Evolutionary conservation across 2,329 filamentous ascomycete genomes (phyloP).

Genomic region (Penicillium sp.): DNA sequence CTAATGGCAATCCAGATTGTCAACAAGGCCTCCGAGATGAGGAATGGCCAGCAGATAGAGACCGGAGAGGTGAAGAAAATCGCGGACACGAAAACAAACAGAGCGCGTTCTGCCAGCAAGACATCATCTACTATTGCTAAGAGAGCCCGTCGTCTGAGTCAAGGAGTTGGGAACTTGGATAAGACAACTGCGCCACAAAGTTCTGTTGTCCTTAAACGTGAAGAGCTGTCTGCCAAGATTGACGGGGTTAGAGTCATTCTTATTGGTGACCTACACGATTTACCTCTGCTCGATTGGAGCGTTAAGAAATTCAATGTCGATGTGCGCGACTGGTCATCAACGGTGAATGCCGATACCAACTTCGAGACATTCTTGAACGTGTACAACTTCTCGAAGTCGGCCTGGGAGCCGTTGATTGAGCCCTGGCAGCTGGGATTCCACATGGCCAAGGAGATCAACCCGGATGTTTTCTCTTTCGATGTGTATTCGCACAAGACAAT

Average conservation of each 20-base stretch:
- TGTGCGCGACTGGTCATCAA: conserved; percentile 83
- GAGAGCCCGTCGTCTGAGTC: conserved; percentile 39
- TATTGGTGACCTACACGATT: conserved; percentile 89
- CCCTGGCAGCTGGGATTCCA: conserved; percentile 94
- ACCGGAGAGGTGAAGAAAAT: conserved; percentile 49
- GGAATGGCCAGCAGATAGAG: conserved; percentile 41
- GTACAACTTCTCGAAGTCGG: conserved; percentile 98
- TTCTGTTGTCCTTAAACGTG: conserved; percentile 54
- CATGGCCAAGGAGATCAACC: conserved; percentile 66
- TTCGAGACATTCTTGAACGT: conserved; percentile 92
- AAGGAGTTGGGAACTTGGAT: conserved; percentile 32
- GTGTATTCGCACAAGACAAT: conserved; percentile 81
- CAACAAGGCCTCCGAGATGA: conserved; percentile 79
- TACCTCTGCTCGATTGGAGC: conserved; percentile 87
- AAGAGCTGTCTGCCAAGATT: conserved; percentile 76
- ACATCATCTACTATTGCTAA: conserved; percentile 36
- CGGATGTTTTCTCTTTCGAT: conserved; percentile 71
- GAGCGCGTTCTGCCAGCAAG: conserved; percentile 42
- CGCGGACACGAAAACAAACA: conserved; percentile 37
- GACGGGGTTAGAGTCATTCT: conserved; percentile 85
- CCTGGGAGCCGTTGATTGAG: conserved; percentile 92
- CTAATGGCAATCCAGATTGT: conserved; percentile 87
- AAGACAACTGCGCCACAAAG: conserved; percentile 33
- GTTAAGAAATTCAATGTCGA: conserved; percentile 80
- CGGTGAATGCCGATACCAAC: conserved; percentile 76